Evolutionary conservation across 306 rosid genomes (phyloP), one percentile per base, ranked within the genome.

Genomic region (Crotalaria pallida): DNA sequence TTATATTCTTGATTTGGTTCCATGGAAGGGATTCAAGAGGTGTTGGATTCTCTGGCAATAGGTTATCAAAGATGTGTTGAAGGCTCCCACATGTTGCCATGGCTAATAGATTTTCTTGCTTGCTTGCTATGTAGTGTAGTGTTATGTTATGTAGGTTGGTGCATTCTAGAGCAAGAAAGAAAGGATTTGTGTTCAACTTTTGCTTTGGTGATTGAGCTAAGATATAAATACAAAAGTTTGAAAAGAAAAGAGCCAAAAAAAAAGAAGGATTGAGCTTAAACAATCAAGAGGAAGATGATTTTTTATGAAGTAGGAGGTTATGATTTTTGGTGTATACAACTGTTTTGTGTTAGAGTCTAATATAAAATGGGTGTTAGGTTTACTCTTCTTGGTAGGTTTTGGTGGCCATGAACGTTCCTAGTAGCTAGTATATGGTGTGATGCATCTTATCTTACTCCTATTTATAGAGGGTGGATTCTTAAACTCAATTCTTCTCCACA

Each of bases 61-160:
- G 84, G 44, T 49, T 86, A 13, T 90, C 97, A 18, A 87, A 87
- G 49, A 94, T 79, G 75, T 83, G 92, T 10, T 84, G 96, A 44
- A 87, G 81, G 82, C 87, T 87, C 45, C 83, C 85, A 70, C 89
- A 91, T 29, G 96, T 87, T 51, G 97, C 81, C 98, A 94, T 94
- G 74, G 69, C 33, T 33, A 50, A 50, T 18, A 5, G 29, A 62
- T 51, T 77, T 56, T 71, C 65, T 77, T 33, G 64, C 56, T 69
- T 38, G 69, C 51, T 68, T 41, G 21, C 57, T 33, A 6, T 34
- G 9, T 34, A 27, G 31, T 27, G 5, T 27, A 27, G 13, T 10
- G 1, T 10, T 27, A 67, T 59, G 15, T 34, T 75, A 31, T 64
- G 7, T 7, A 34, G 2, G 41, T 27, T 69, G 41, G 19, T 21